These are phyloP conservation scores for Phytophthora cajani DNA, from an alignment of 352 stramenopile species.

Conservation along the genomic window DNA sequence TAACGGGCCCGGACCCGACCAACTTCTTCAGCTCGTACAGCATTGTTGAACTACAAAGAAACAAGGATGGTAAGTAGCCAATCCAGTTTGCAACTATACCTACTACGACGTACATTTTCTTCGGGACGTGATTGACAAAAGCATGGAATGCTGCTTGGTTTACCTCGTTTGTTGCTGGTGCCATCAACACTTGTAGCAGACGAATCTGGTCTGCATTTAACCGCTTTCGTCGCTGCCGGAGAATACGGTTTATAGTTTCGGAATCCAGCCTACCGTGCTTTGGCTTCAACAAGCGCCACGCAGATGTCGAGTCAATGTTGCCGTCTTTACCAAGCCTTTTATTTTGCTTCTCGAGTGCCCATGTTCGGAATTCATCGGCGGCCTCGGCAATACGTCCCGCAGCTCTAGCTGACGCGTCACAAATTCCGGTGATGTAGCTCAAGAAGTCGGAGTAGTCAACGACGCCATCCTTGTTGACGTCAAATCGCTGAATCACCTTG, in stretches of 20 bases:
- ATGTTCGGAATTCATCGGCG: slow-evolving; percentile 69
- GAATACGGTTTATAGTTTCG: slow-evolving; percentile 61
- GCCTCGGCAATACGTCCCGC: slow-evolving; percentile 63
- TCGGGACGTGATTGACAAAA: slow-evolving; percentile 84
- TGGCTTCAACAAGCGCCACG: slow-evolving; percentile 75
- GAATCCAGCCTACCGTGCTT: slow-evolving; percentile 63
- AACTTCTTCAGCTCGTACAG: slow-evolving; percentile 80
- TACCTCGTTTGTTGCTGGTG: slow-evolving; percentile 66
- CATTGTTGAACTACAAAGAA: slow-evolving; percentile 49
- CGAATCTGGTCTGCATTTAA: slow-evolving; percentile 62
- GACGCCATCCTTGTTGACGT: slow-evolving; percentile 77
- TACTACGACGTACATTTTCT: slow-evolving; percentile 69
- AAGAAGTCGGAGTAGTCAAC: slow-evolving; percentile 85
- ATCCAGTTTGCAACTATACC: not conserved
- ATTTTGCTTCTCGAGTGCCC: slow-evolving; percentile 82
- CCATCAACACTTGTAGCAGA: slow-evolving; percentile 69
- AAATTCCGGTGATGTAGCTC: slow-evolving; percentile 79
- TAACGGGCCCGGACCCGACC: slow-evolving; percentile 46
- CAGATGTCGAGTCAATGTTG: slow-evolving; percentile 76
- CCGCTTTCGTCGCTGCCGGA: slow-evolving; percentile 62
- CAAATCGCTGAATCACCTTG: slow-evolving; percentile 84
- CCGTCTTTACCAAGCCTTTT: slow-evolving; percentile 79
- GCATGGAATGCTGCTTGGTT: slow-evolving; percentile 67
- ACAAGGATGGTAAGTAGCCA: slow-evolving; percentile 1
- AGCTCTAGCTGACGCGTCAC: slow-evolving; percentile 60